These are phyloP conservation scores for Neurospora crassa DNA, from an alignment of 2,329 filamentous ascomycete genomes.

Conservation along the genomic window DNA sequence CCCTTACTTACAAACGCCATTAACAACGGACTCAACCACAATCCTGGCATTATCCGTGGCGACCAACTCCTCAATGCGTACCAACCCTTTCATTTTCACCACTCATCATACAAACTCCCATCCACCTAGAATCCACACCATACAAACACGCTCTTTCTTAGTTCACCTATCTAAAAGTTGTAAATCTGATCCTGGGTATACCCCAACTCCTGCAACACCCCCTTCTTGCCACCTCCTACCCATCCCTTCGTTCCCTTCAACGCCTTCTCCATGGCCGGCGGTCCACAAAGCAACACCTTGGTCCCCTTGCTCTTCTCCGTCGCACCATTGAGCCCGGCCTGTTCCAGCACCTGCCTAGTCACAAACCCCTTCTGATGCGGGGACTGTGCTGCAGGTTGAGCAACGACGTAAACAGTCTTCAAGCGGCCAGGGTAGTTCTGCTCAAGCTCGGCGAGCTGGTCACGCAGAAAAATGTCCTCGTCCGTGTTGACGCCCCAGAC, in stretches of 20 bases:
- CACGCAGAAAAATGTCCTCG: conserved; percentile 47
- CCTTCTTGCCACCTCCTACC: conserved; percentile 25
- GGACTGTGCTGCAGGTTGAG: conserved; percentile 32
- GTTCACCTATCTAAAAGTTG: conserved; percentile 32
- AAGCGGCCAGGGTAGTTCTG: conserved; percentile 43
- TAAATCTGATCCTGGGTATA: conserved; percentile 48
- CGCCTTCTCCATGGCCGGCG: conserved; percentile 54
- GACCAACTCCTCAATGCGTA: background rate
- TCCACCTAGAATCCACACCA: background rate
- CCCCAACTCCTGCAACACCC: conserved; percentile 47
- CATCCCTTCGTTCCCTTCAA: conserved; percentile 34
- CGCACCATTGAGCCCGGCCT: conserved; percentile 30
- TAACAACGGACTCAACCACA: background rate
- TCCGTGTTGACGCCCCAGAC: conserved; percentile 59
- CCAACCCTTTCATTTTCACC: background rate
- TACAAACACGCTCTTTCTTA: background rate
- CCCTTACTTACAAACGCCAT: background rate
- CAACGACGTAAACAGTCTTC: conserved; percentile 47
- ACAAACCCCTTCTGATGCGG: conserved; percentile 45
- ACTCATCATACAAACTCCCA: background rate
- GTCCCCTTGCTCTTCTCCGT: conserved; percentile 21
- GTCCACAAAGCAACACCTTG: conserved; percentile 62
- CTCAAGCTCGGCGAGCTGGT: conserved; percentile 45
- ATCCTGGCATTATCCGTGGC: background rate
- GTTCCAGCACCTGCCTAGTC: conserved; percentile 43